A percentile compares a stretch with the other conserved stretches of the same genome.
Evolutionary conservation across 1,284 basidiomycete species (phyloP).

Genomic region (Trichosporon inkin): DNA sequence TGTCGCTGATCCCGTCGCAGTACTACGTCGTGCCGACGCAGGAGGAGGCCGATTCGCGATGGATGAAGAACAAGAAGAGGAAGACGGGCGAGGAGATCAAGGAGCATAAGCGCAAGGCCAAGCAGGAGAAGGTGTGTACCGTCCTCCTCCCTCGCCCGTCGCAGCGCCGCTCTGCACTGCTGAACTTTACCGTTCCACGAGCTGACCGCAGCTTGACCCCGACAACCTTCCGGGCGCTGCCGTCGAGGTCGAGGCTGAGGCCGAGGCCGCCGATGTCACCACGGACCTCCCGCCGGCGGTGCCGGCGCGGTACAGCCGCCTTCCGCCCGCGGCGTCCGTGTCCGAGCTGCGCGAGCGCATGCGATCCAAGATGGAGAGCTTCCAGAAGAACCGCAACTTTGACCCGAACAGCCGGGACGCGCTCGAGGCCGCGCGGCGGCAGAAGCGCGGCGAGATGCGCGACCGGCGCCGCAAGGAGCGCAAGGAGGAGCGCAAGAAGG

Average conservation of each 20-base stretch:
- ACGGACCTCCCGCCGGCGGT: conserved; percentile 20
- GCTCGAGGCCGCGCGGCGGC: conserved; percentile 70
- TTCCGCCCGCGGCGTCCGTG: conserved; percentile 66
- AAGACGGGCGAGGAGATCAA: conserved; percentile 76
- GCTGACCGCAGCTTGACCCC: conserved; percentile 68
- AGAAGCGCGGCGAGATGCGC: conserved; percentile 70
- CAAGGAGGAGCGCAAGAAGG: conserved; percentile 67
- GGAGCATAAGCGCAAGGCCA: conserved; percentile 78
- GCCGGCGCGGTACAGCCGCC: conserved; percentile 53
- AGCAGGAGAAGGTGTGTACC: conserved; percentile 68
- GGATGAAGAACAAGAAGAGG: conserved; percentile 84
- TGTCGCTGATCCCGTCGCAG: conserved; percentile 78
- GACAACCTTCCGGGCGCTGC: conserved; percentile 58
- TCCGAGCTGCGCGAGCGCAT: conserved; percentile 69
- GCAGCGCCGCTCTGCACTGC: not conserved
- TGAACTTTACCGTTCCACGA: not conserved
- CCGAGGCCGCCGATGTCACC: conserved; percentile 25
- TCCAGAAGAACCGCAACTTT: conserved; percentile 54
- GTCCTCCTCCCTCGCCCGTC: not conserved
- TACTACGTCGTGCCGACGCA: conserved; percentile 73
- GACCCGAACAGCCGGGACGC: conserved; percentile 60
- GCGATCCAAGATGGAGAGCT: conserved; percentile 67
- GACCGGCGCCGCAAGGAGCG: conserved; percentile 78
- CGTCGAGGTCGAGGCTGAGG: conserved; percentile 28
- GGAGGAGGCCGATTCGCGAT: conserved; percentile 68